phyloP scores from a whole-genome alignment of 345 rosid genomes.

The Cardamine chenopodiifolia region DNA sequence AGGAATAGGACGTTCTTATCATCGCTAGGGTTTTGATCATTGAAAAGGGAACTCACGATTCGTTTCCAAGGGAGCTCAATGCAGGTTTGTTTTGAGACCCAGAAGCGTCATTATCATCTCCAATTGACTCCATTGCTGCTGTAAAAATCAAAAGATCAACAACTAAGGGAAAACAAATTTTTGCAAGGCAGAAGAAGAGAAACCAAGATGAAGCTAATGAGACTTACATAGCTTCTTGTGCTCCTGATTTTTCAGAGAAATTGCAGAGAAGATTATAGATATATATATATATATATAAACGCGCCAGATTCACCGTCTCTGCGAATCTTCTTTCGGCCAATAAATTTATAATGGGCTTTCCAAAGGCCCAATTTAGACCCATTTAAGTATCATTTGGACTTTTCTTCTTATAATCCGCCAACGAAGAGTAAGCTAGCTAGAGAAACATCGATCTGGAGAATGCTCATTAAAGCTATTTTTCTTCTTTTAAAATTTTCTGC shows the following conservation, averaged over 20 bases:
- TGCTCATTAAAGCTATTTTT: too few species aligned
- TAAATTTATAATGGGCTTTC: not conserved
- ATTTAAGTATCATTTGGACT: not conserved
- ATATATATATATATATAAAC: not conserved
- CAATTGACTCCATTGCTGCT: constrained; percentile 63
- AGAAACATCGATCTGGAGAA: too few species aligned
- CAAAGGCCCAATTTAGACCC: not conserved
- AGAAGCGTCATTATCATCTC: constrained; percentile 55
- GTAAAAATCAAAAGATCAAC: not conserved
- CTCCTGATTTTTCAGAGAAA: constrained; percentile 17
- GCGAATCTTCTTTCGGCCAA: not conserved
- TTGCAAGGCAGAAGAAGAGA: not conserved
- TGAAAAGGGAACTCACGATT: constrained; percentile 60
- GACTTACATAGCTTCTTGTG: constrained; percentile 20
- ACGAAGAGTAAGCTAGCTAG: too few species aligned
- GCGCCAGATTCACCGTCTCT: not conserved
- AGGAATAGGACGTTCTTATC: too few species aligned
- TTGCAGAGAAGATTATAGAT: too few species aligned
- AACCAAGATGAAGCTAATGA: not conserved
- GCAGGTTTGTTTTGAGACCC: constrained; percentile 75
- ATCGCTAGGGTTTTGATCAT: not conserved
- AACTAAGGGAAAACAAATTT: not conserved
- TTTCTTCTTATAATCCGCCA: not conserved
- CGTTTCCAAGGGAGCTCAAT: constrained; percentile 59
- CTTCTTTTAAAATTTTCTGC: too few species aligned